Base-by-base conservation (phyloP, 139 green algal genomes). In the Chlorella sp. region DNA sequence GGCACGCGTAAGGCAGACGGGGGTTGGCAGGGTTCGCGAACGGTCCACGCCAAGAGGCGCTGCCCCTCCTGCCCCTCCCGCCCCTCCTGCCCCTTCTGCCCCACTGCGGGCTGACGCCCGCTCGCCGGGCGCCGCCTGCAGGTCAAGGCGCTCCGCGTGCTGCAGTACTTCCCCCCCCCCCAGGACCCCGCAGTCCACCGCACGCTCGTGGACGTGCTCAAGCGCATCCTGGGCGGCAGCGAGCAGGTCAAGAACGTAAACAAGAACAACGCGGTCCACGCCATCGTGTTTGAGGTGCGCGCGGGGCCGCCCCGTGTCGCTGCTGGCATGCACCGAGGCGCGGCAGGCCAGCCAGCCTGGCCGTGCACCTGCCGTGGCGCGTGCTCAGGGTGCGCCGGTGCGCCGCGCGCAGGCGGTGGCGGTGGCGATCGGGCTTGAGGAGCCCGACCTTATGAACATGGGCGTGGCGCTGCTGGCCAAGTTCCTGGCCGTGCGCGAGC, bases 211-310 rank as follows among this genome's bases (percentile, higher is more conserved):
- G 87, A 90, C 7, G 77, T 86, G 1, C 81, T 97, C 31, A 73
- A 80, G 56, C 64, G 72, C 59, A 91, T 94, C 61, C 88, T 94
- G 77, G 74, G 77, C 46, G 79, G 76, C 40, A 80, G 58, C 48
- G 86, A 88, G 77, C 59, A 55, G 38, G 67, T 82, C 25, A 94
- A 93, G 73, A 96, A 94, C 79, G 76, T 93, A 56, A 98, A 99
- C 91, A 98, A 99, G 85, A 95, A 93, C 84, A 99, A 99, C 76
- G 96, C 96, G 40, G 79, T 95, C 74, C 90, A 99, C 81, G 93
- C 90, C 51, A 94, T 99, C 72, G 91, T 98, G 56, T 97, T 99
- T 82, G 96, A 99, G 89, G n/a, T n/a, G n/a, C n/a, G n/a, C n/a
- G n/a, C n/a, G n/a, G n/a, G n/a, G n/a, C n/a, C n/a, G n/a, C n/a